Base-by-base conservation (phyloP, 2,329 filamentous ascomycete genomes). In the Fusarium zealandicum region DNA sequence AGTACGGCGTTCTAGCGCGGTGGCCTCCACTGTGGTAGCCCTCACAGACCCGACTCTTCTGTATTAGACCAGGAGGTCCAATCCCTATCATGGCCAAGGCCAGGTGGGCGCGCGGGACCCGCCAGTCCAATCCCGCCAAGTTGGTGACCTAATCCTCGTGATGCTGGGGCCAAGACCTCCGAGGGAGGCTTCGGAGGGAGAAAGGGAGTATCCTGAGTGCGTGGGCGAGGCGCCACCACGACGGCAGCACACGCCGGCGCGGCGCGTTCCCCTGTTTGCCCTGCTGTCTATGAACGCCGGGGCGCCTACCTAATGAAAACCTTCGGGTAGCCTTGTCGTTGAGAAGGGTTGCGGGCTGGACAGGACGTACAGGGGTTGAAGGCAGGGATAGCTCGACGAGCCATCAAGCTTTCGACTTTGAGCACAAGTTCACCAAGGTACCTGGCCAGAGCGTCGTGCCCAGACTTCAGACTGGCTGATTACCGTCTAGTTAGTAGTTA, bases 171-270 rank as follows among this genome's bases (percentile, higher is more conserved):
- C 32, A 52, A 59, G 61, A 47, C 25, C 54, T 46, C 60, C 46
- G 42, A 64, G 61, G 61, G 62, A 64, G 51, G 43, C 48, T 53
- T 55, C 52, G 37, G 59, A 65, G 61, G 61, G 63, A 55, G 45
- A 61, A 50, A 63, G 42, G 61, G 44, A 55, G 54, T 64, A 52
- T 57, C 39, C 53, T 54, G 44, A 50, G 51, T 54, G 50, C 57
- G 46, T 68, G 62, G 57, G 46, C 57, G 64, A 37, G 60, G 65
- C 65, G 66, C 62, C 66, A 57, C 65, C 65, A 67, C 64, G 65
- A 66, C 65, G 62, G 59, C 62, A 68, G 60, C 61, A 68, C 43
- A 65, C 57, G 54, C 47, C 63, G 58, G 63, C 59, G 57, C 60
- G 55, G 62, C 54, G 61, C 55, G 59, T 44, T 57, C 52, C 48